Conservation (phyloP, 2,329 filamentous ascomycete species). For the Teratosphaeriaceae sp. region DNA sequence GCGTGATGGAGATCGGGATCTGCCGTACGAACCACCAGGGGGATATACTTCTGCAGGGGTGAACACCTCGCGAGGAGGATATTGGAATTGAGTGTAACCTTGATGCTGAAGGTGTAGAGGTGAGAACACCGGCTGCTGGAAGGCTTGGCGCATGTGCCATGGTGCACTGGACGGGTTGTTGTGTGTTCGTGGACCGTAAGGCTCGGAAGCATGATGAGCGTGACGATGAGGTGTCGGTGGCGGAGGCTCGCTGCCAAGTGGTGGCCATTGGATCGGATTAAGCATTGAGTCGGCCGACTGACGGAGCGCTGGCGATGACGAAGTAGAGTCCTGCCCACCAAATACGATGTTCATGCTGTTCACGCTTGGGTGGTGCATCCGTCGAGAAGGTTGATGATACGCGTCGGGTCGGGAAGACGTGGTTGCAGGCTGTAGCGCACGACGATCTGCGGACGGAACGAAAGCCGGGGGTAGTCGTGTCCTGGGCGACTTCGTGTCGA, state of each 20-base stretch:
- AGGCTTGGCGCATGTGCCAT: conserved; percentile 10
- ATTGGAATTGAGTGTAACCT: conserved; percentile 18
- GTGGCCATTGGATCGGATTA: conserved; percentile 12
- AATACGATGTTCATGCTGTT: conserved; percentile 34
- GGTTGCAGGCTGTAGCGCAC: conserved; percentile 17
- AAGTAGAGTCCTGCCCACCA: conserved; percentile 31
- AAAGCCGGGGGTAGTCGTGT: conserved; percentile 28
- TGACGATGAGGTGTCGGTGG: conserved; percentile 14
- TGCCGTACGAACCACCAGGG: conserved; percentile 13
- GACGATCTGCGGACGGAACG: conserved; percentile 21
- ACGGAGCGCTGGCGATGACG: conserved; percentile 31
- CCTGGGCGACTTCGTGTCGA: conserved; percentile 22
- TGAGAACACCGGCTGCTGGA: not conserved
- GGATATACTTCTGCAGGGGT: conserved; percentile 11
- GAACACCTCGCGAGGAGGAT: conserved; percentile 20
- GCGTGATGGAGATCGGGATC: conserved; percentile 22
- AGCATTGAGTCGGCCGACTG: conserved; percentile 18
- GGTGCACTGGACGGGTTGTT: conserved; percentile 7
- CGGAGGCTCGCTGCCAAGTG: conserved; percentile 1
- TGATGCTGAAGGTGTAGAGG: conserved; percentile 7
- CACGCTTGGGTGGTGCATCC: conserved; percentile 17
- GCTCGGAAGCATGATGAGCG: conserved; percentile 22
- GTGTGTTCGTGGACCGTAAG: conserved; percentile 9
- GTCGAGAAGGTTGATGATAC: conserved; percentile 12
- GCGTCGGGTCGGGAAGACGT: conserved; percentile 9